phyloP scores from a whole-genome alignment of 331 rosid genomes.

The Acacia concinna region DNA sequence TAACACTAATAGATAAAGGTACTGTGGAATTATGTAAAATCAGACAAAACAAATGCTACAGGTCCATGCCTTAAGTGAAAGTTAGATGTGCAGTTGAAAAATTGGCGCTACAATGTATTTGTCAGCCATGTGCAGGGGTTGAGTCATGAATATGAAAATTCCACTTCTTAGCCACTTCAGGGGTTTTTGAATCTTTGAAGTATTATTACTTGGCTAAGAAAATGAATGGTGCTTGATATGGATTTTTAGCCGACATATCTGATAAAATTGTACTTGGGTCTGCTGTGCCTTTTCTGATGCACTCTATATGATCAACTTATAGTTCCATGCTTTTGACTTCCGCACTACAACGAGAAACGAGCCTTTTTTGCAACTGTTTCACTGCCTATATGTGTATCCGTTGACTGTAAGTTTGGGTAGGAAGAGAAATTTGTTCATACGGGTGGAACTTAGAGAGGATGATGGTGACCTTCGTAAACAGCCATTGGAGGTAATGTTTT shows the following conservation, averaged over 20 bases:
- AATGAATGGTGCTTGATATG: constrained; percentile 22
- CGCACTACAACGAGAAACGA: constrained; percentile 89
- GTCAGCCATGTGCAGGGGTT: not conserved
- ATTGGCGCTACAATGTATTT: not conserved
- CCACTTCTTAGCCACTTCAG: constrained; percentile 1
- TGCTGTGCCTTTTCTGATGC: constrained; percentile 30
- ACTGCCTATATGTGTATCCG: constrained; percentile 92
- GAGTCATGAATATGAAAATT: constrained; percentile 20
- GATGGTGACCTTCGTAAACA: constrained; percentile 86
- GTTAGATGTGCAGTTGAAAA: not conserved
- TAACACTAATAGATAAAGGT: not conserved
- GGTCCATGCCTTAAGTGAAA: not conserved
- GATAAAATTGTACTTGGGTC: constrained; percentile 13
- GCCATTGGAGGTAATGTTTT: constrained; percentile 77
- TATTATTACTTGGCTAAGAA: constrained; percentile 27
- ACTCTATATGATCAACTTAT: constrained; percentile 41
- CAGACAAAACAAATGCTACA: constrained; percentile 18
- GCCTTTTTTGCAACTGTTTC: constrained; percentile 99
- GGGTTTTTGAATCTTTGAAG: constrained; percentile 10
- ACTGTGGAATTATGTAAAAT: constrained; percentile 16
- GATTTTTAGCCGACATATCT: constrained; percentile 4
- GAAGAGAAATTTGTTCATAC: constrained; percentile 89
- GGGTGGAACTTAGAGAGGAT: constrained; percentile 89
- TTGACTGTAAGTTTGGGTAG: constrained; percentile 92
- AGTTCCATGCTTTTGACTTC: constrained; percentile 99